Base-by-base conservation (phyloP, 1,284 basidiomycete genomes). In the Malassezia dermatis region DNA sequence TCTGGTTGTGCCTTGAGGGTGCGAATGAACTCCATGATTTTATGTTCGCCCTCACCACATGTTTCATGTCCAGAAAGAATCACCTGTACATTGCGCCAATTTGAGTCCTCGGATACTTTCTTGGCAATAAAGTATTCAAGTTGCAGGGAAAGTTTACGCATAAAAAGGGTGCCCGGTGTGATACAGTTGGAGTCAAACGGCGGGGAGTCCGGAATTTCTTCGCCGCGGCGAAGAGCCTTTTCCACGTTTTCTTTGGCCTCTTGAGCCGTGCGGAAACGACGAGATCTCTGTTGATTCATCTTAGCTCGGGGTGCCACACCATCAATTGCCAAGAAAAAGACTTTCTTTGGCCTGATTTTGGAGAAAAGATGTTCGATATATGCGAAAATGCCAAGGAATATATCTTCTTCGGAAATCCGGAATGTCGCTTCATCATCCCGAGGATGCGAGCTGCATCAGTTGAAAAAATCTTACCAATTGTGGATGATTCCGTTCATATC, bases 401-500 rank as follows among this genome's bases (percentile, higher is more conserved):
- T 96, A 75, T 95, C 87, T 74, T 93, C 88, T 77, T 98, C 93
- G 17, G 89, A 86, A 41, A 71, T 66, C 59, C 93, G 85, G 77
- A 94, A 96, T 76, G 94, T 89, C 8, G 88, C 86, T 75, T 96
- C 89, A 57, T 84, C 86, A 76, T 98, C 93, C 68, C 90, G 88
- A 35, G 89, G 88, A 78, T 93, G 78, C 78, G 71, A 76, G 84
- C 91, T 93, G 89, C 78, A 95, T 95, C 21, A 55, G 43, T 37
- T 8, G 12, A 39, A 8, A 8, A 8, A 10, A 5, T 24, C 53
- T 23, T 46, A 51, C 54, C 66, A 67, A 48, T 67, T 67, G 79
- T 98, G 93, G 61, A 98, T 96, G 76, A 99, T 96, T 58, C 89
- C 90, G 75, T 99, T 99, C 81, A 94, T 96, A 76, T 89, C 90